Conservation (phyloP, 176 grass and related monocot species). For the Musa beccarii region DNA sequence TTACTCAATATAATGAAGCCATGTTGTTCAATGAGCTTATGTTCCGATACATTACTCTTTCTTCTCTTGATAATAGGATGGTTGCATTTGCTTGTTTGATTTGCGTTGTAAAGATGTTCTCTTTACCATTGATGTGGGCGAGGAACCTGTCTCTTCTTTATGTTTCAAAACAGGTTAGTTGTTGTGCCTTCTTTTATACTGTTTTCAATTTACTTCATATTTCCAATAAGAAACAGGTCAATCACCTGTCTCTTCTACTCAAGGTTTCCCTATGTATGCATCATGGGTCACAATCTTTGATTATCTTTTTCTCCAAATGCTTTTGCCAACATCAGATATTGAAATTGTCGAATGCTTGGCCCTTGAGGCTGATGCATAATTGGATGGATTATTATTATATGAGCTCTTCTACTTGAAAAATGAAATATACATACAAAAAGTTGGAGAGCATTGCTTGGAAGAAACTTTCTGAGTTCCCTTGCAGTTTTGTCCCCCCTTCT, state of each 20-base stretch:
- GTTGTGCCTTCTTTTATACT: not conserved
- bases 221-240: not conserved
- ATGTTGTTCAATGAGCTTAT: not conserved
- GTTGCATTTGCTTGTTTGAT: conserved; percentile 85
- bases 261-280: not conserved
- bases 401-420: not conserved
- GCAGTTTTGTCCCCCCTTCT: not conserved
- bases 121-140: conserved; percentile 45
- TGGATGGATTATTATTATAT: not conserved
- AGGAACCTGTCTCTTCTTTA: conserved; percentile 62
- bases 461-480: not conserved
- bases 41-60: conserved; percentile 11
- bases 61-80: conserved; percentile 49
- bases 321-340: not conserved
- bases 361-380: not conserved
- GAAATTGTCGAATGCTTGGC: not conserved
- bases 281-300: not conserved
- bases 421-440: not conserved
- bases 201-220: not conserved
- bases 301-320: not conserved
- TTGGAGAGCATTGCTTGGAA: not conserved
- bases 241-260: not conserved
- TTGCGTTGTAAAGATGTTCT: conserved; percentile 64
- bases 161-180: conserved; percentile 76
- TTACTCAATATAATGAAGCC: not conserved